Base-by-base conservation (phyloP, 257 asterid species). In the Rubia yunnanensis region DNA sequence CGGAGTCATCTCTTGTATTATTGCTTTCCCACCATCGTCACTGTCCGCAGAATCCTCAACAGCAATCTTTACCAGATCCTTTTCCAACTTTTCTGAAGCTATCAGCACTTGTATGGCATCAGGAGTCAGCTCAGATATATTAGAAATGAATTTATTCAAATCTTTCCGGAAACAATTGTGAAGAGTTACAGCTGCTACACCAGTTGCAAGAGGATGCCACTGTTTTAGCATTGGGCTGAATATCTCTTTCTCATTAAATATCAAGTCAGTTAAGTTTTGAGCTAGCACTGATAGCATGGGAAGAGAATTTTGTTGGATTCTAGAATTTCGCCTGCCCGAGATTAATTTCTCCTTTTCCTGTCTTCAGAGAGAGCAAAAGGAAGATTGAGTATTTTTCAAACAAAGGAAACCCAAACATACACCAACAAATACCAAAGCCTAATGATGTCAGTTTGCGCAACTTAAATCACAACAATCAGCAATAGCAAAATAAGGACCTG, bases 21-120 rank as follows among this genome's bases (percentile, higher is more conserved):
- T 82, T 50, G 95, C 87, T 74, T 92, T 92, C 44, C 98, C 98
- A 77, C 96, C 97, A 78, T 92, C 98, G 70, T 89, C 98, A 73
- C 98, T 89, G 70, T 89, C 97, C 57, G 78, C 87, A 8, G 95
- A 81, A 81, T 92, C 96, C 28, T 83, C 82, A 75, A 92, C 98
- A 23, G 95, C 98, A 92, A 92, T 89, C 78, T 84, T 85, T 35
- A 92, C 96, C 35, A 92, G 87, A 78, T 87, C 91, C 59, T 87
- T 92, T 74, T 92, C 98, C 69, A 92, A 85, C 73, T 85, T 89
- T 70, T 89, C 96, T 53, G 98, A 87, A 10, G 91, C 83, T 76
- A 92, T 82, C 69, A 92, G 81, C 75, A 92, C 96, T 82, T 89
- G 97, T 79, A 92, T 81, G 52, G 91, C 86, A 78, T 86, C 96